Percentiles rank a stretch among this genome's conserved stretches.
These are phyloP conservation scores for Tolypocladium ovalisporum DNA, from an alignment of 2,329 filamentous ascomycete genomes.

Conservation along the genomic window DNA sequence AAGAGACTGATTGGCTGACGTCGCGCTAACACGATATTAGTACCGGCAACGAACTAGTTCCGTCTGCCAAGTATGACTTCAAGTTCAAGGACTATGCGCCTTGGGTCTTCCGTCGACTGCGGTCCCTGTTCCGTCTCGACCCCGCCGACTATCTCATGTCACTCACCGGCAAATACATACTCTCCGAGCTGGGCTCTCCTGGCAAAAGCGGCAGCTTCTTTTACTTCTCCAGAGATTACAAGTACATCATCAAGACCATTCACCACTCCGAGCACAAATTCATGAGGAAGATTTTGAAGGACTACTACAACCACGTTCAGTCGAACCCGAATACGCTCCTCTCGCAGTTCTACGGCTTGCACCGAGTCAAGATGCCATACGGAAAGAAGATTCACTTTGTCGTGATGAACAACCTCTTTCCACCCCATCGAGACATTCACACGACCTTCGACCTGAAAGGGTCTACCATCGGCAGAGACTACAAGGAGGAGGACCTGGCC, in stretches of 20 bases:
- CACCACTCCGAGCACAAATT: constrained; percentile 92
- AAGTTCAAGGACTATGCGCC: constrained; percentile 99
- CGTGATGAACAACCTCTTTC: constrained; percentile 99
- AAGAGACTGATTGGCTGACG: not conserved
- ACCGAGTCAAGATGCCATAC: constrained; percentile 96
- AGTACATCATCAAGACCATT: constrained; percentile 99
- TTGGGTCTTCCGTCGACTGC: constrained; percentile 93
- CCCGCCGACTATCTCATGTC: constrained; percentile 98
- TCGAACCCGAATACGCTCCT: constrained; percentile 93
- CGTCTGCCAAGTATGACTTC: constrained; percentile 98
- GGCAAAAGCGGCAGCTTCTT: constrained; percentile 99
- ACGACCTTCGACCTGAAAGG: constrained; percentile 95
- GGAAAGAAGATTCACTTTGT: constrained; percentile 98
- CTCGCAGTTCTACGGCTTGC: constrained; percentile 94
- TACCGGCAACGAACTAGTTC: constrained; percentile 92
- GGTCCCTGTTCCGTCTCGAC: constrained; percentile 79
- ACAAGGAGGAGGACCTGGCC: constrained; percentile 75
- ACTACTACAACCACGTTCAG: constrained; percentile 89
- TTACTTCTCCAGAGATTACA: constrained; percentile 98
- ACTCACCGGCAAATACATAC: constrained; percentile 93
- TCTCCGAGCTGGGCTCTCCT: constrained; percentile 92
- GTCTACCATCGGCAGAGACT: constrained; percentile 87
- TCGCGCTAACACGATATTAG: constrained; percentile 27
- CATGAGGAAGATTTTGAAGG: constrained; percentile 69
- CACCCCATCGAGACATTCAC: constrained; percentile 93